Evolutionary conservation across 1,284 basidiomycete species (phyloP).

Genomic region (Anthracocystis walkeri): DNA sequence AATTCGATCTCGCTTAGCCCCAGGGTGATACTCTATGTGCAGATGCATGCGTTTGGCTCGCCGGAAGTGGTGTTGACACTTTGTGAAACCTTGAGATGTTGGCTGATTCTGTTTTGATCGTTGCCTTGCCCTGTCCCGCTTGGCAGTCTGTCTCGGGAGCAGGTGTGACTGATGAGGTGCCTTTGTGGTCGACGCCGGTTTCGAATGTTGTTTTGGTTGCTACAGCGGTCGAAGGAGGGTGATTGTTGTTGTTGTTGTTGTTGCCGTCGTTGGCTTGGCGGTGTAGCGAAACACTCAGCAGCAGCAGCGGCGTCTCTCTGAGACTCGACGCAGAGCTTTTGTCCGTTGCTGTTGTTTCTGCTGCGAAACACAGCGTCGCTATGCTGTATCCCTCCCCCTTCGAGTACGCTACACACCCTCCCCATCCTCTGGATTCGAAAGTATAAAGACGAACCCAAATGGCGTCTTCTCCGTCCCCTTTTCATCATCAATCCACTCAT

Average conservation of each 20-base stretch:
- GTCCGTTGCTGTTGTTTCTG: neutral
- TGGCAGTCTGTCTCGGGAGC: neutral
- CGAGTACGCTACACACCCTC: constrained; percentile 14
- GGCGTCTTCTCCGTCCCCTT: constrained; percentile 32
- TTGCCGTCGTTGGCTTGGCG: neutral
- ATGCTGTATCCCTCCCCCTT: neutral
- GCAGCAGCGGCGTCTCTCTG: neutral
- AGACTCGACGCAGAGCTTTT: neutral
- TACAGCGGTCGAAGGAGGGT: neutral
- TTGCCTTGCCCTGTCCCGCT: neutral
- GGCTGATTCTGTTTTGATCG: neutral
- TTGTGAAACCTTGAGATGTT: no score
- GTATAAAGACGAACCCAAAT: constrained; percentile 46
- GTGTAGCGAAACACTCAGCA: neutral
- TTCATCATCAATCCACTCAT: constrained; percentile 56
- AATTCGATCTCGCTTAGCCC: neutral
- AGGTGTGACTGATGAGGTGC: neutral
- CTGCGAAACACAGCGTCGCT: constrained; percentile 1
- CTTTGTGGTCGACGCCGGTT: neutral
- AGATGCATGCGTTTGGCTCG: constrained; percentile 13
- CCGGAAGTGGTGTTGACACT: constrained; percentile 21
- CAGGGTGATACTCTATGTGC: neutral
- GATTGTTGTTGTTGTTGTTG: constrained; percentile 2
- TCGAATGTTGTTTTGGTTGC: constrained; percentile 11
- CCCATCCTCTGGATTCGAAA: constrained; percentile 19